Evolutionary conservation across 805 yeast species (phyloP), one percentile per base, ranked within the genome.

Genomic region (Tetrapisispora pingtungensis): DNA sequence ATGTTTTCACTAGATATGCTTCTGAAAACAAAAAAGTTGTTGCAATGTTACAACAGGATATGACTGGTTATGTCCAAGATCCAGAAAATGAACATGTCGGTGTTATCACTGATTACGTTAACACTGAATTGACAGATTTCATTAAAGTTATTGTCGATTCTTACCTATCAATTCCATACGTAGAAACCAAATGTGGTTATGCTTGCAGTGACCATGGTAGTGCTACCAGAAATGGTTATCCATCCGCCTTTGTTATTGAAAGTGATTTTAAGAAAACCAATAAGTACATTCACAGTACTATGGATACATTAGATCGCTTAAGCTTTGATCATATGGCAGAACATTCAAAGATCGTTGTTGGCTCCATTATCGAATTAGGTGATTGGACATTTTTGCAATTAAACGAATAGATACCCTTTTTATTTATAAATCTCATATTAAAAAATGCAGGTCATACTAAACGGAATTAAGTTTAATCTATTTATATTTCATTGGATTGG

Each of bases 191-290:
- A 46, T 90, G 97, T 66, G 96, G 96, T 1, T 87, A 88, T 57
- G 93, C 95, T 0, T 89, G 97, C 64, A 82, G 95, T 15, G 97
- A 90, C 66, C 96, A 88, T 62, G 82, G 93, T 5, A 79, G 94
- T 40, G 96, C 96, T 0, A 63, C 78, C 42, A 79, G 82, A 58
- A 76, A 75, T 54, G 97, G 97, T 0, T 87, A 71, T 64, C 97
- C 97, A 4, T 74, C 87, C 10, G 76, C 87, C 28, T 84, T 87
- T 63, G 83, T 86, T 38, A 77, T 83, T 50, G 98, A 93, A 63
- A 73, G 86, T 36, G 81, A 74, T 46, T 73, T 86, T 61, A 72
- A 75, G 44, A 70, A 71, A 49, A 71, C 79, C 3, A 80, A 78
- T 62, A 81, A 80, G 38, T 81, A 70, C 57, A 82, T 88, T 50